Evolutionary conservation across 2,329 filamentous ascomycete species (phyloP).

Genomic region (Fusarium begoniae): DNA sequence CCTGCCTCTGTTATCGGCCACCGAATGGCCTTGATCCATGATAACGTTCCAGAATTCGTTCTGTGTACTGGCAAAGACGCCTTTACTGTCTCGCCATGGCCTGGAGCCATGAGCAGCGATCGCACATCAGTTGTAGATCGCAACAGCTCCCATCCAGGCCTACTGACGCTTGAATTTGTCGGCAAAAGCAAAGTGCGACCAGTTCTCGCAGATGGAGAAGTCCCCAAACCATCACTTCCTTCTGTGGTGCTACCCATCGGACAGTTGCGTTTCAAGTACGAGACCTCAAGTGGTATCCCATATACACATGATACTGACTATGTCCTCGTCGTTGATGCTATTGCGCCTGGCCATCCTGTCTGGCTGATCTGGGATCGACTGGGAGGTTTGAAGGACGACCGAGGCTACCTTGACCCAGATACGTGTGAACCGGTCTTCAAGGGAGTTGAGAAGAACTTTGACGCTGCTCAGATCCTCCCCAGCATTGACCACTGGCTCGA

Average conservation of each 20-base stretch:
- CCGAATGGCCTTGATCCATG: fast-evolving
- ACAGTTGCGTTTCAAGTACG: background rate
- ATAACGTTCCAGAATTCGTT: background rate
- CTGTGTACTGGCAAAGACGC: background rate
- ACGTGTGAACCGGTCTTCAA: background rate
- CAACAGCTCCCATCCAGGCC: background rate
- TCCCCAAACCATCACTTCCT: background rate
- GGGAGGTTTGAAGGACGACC: no score
- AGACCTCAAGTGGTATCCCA: no score
- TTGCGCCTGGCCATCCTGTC: background rate
- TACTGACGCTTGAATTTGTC: background rate
- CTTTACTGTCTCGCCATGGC: background rate
- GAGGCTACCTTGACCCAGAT: no score
- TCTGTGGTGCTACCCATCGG: background rate
- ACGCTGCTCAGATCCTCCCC: background rate
- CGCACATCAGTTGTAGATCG: background rate
- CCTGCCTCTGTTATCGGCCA: background rate
- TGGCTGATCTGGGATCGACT: background rate
- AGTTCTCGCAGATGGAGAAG: background rate
- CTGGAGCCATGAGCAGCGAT: background rate
- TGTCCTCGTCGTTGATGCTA: background rate
- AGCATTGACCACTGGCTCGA: background rate
- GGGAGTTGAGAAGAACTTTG: background rate
- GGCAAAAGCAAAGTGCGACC: fast-evolving
- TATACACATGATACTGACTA: background rate